A percentile compares a stretch with the other conserved stretches of the same genome.
These are phyloP conservation scores for Metschnikowia continentalis DNA, from an alignment of 805 yeast genomes.

Conservation along the genomic window DNA sequence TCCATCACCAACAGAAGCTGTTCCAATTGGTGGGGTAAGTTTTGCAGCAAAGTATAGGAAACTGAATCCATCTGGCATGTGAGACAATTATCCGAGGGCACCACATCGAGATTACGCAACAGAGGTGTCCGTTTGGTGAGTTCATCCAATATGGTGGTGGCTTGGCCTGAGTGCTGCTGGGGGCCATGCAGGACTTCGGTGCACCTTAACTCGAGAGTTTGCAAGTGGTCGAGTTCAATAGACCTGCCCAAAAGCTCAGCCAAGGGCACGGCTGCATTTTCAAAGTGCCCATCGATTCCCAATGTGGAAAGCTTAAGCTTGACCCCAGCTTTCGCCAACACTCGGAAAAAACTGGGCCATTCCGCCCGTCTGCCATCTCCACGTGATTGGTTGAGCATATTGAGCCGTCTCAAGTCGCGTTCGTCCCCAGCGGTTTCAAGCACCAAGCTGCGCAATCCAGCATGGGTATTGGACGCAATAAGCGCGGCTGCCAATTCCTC, in stretches of 20 bases:
- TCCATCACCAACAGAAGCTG: constrained; percentile 6
- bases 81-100: constrained; percentile 11
- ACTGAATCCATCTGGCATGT: constrained; percentile 11
- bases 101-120: constrained; percentile 6
- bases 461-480: constrained; percentile 1
- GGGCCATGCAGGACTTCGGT: constrained; percentile 23
- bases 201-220: constrained; percentile 14
- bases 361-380: constrained; percentile 9
- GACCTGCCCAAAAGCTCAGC: constrained; percentile 9
- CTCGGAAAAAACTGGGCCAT: constrained; percentile 22
- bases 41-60: background rate
- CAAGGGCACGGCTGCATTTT: constrained; percentile 11
- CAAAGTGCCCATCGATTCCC: constrained; percentile 23
- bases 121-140: constrained; percentile 6
- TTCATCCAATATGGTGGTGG: constrained; percentile 8
- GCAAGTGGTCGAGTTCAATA: constrained; percentile 15
- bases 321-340: background rate
- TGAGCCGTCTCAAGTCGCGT: constrained; percentile 16
- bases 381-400: constrained; percentile 13
- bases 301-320: constrained; percentile 11
- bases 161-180: constrained; percentile 11
- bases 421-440: constrained; percentile 13
- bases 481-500: constrained; percentile 5
- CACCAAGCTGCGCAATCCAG: constrained; percentile 12
- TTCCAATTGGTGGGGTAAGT: constrained; percentile 8